These are phyloP conservation scores for Amphibolis antarctica DNA, from an alignment of 106 monocot species.

Conservation along the genomic window DNA sequence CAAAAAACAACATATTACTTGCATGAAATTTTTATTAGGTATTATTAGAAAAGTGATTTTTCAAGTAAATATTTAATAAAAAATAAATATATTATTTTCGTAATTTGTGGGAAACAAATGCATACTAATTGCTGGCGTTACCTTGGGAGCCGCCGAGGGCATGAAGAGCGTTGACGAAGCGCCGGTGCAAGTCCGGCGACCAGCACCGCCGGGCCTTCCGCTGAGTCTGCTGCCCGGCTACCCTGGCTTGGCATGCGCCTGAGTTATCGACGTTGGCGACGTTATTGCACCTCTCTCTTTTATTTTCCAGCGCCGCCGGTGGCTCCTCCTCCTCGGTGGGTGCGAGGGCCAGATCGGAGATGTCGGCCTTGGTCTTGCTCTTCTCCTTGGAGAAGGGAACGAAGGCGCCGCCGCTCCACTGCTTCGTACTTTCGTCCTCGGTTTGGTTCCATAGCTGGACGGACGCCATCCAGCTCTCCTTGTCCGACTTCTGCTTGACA, in stretches of 20 bases:
- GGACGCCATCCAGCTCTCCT: slow-evolving; percentile 79
- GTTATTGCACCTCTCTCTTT: slow-evolving; percentile 1
- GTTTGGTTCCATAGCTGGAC: slow-evolving; percentile 65
- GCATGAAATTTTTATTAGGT: too few relatives aligned
- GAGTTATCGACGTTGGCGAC: background rate
- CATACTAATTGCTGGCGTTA: too few relatives aligned
- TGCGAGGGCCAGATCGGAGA: slow-evolving; percentile 52
- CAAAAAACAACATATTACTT: too few relatives aligned
- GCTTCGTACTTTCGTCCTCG: slow-evolving; percentile 10
- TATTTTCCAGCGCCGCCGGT: background rate
- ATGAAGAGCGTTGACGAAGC: slow-evolving; percentile 92
- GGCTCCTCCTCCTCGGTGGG: slow-evolving; percentile 21
- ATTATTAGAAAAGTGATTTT: too few relatives aligned
- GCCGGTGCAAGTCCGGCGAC: slow-evolving; percentile 95
- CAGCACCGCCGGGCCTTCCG: slow-evolving; percentile 84
- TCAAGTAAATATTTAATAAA: too few relatives aligned
- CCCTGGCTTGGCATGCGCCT: background rate
- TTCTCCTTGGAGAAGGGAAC: slow-evolving; percentile 67
- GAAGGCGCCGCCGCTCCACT: slow-evolving; percentile 52
- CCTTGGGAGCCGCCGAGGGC: slow-evolving; percentile 86
- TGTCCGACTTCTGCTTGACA: slow-evolving; percentile 46
- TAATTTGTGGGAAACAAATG: too few relatives aligned
- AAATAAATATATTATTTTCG: too few relatives aligned
- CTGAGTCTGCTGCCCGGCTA: slow-evolving; percentile 16
- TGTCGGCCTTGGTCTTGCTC: slow-evolving; percentile 4